Evolutionary conservation across 306 rosid genomes (phyloP).

Genomic region (Pueraria montana): DNA sequence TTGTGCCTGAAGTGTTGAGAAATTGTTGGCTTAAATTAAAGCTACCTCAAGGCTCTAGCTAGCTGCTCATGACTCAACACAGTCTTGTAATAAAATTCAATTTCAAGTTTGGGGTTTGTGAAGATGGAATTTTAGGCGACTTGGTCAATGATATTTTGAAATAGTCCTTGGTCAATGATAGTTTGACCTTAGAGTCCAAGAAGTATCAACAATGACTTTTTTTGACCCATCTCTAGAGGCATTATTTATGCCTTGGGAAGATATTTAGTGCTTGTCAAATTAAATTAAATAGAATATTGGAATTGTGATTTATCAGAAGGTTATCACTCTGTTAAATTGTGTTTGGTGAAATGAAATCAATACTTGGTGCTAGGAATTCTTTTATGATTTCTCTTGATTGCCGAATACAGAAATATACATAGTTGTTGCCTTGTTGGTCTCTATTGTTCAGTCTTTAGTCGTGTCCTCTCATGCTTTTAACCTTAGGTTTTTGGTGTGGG

Average conservation of each 20-base stretch:
- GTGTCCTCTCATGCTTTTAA: background rate
- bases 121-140: background rate
- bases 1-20: background rate
- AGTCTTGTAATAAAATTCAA: background rate
- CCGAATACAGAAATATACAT: background rate
- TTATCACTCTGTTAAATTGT: slow-evolving; percentile 5
- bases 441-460: background rate
- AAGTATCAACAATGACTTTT: background rate
- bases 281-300: background rate
- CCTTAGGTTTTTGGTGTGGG: background rate
- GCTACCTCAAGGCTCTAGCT: background rate
- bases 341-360: slow-evolving; percentile 1
- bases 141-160: slow-evolving; percentile 12
- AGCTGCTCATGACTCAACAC: background rate
- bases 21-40: background rate
- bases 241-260: background rate
- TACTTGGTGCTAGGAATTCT: slow-evolving; percentile 6
- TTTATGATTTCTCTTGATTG: slow-evolving; percentile 11
- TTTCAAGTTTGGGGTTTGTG: background rate
- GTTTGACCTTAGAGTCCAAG: background rate
- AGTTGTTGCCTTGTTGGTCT: slow-evolving; percentile 10
- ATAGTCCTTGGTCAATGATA: background rate
- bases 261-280: background rate
- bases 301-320: background rate
- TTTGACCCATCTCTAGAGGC: background rate